phyloP scores from a whole-genome alignment of 2,329 filamentous ascomycete genomes.

The Stachybotrys chartarum region DNA sequence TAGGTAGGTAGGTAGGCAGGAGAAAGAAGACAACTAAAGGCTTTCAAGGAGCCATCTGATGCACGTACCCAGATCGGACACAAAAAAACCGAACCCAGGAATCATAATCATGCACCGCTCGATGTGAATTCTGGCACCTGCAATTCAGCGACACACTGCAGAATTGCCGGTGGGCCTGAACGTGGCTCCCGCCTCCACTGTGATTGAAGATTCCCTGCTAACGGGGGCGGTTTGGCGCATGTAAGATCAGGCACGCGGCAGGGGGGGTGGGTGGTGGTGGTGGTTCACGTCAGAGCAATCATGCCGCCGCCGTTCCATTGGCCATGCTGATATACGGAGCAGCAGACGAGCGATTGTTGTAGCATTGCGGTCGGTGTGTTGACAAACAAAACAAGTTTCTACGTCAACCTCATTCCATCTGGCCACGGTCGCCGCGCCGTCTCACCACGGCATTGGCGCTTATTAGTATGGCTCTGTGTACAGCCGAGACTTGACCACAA shows the following conservation, averaged over 20 bases:
- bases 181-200: neutral
- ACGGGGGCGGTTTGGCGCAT: neutral
- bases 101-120: neutral
- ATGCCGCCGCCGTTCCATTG: neutral
- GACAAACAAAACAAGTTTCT: neutral
- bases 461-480: neutral
- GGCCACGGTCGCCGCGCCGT: neutral
- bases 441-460: neutral
- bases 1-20: neutral
- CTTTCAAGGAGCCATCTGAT: neutral
- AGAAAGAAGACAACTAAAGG: neutral
- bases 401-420: slow-evolving; percentile 1
- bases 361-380: neutral
- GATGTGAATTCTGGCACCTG: neutral
- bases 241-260: neutral
- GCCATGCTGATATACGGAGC: no score
- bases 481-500: neutral
- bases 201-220: neutral
- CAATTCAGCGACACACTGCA: neutral
- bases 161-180: neutral
- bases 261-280: neutral
- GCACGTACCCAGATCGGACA: neutral
- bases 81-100: neutral
- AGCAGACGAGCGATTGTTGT: no score
- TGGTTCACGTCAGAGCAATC: no score